Percentiles rank a stretch among this genome's conserved stretches.
phyloP scores from a whole-genome alignment of 257 asterid genomes.

The Handroanthus guayacan region DNA sequence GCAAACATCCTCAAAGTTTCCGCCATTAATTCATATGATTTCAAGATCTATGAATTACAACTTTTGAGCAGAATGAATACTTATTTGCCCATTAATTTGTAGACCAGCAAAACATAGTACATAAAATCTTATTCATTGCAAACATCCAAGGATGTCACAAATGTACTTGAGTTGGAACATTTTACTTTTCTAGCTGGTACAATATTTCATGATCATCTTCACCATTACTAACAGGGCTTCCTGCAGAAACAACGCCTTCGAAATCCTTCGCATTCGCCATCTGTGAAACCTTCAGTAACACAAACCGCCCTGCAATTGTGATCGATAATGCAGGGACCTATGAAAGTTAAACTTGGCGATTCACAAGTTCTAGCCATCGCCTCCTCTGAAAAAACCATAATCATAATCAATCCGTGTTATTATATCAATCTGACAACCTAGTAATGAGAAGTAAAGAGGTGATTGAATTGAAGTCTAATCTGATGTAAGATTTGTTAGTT shows the following conservation, averaged over 20 bases:
- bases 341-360: constrained; percentile 33
- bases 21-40: no score
- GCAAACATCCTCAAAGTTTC: no score
- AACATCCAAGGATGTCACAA: neutral
- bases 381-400: constrained; percentile 8
- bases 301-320: constrained; percentile 17
- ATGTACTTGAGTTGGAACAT: neutral
- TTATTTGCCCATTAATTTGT: no score
- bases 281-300: constrained; percentile 17
- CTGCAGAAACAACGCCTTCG: constrained; percentile 25
- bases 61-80: no score
- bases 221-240: neutral
- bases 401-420: no score
- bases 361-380: constrained; percentile 41
- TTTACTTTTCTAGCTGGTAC: neutral
- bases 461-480: no score
- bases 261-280: constrained; percentile 12
- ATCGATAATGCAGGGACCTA: neutral
- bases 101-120: no score
- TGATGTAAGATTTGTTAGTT: no score
- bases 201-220: neutral
- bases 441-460: no score
- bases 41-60: no score
- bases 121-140: neutral
- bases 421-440: no score